phyloP scores from a whole-genome alignment of 1,139 yeast species.

The Pichia sp. region DNA sequence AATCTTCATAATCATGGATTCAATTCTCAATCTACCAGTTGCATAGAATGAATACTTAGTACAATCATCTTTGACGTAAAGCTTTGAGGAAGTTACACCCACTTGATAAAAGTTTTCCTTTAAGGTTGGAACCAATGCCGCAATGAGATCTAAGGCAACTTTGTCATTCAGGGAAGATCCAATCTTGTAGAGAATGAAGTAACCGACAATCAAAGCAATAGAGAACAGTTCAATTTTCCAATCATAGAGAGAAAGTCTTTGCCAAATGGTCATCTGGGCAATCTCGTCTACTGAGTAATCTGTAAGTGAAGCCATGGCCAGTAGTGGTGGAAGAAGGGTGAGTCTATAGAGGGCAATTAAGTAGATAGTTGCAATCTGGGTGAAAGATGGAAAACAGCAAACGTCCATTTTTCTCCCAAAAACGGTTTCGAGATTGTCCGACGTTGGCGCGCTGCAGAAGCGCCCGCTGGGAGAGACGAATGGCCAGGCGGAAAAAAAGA shows the following conservation, averaged over 20 bases:
- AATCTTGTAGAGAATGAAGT: slow-evolving; percentile 38
- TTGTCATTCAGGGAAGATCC: slow-evolving; percentile 56
- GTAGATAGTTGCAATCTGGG: too few species aligned
- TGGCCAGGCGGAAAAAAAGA: too few species aligned
- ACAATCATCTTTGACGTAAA: slow-evolving; percentile 59
- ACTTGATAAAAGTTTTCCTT: slow-evolving; percentile 69
- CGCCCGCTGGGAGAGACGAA: too few species aligned
- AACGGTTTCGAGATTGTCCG: too few species aligned
- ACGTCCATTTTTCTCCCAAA: too few species aligned
- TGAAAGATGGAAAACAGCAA: too few species aligned
- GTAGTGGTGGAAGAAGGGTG: too few species aligned
- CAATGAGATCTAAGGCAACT: slow-evolving; percentile 46
- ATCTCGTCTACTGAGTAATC: slow-evolving; percentile 39
- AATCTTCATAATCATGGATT: slow-evolving; percentile 52
- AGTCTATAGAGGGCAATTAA: too few species aligned
- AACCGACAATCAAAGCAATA: slow-evolving; percentile 38
- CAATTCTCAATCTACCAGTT: slow-evolving; percentile 77
- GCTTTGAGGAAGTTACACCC: slow-evolving; percentile 48
- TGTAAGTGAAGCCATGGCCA: slow-evolving; percentile 3
- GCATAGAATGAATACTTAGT: slow-evolving; percentile 75
- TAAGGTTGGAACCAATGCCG: slow-evolving; percentile 40
- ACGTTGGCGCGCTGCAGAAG: too few species aligned
- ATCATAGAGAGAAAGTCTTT: slow-evolving; percentile 48
- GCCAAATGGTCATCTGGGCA: slow-evolving; percentile 37
- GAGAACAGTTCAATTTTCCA: slow-evolving; percentile 71